Conservation (phyloP, 768 basidiomycete genomes). For the Hirschioporus abietinus region DNA sequence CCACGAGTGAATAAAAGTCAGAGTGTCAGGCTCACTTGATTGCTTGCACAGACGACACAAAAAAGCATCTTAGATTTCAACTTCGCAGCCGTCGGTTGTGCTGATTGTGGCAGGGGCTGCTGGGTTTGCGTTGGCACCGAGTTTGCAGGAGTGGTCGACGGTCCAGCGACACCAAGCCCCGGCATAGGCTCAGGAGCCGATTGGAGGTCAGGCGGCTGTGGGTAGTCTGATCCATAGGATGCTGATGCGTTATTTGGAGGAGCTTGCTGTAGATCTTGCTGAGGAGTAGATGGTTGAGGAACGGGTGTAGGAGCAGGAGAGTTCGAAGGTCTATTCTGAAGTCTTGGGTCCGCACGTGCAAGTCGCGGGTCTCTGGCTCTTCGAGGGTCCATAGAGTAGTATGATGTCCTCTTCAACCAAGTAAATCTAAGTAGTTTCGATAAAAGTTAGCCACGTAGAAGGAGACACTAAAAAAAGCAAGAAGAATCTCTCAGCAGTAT, state of each 20-base stretch:
- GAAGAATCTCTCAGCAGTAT: slow-evolving; percentile 77
- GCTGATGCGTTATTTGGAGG: slow-evolving; percentile 17
- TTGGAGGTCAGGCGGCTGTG: not conserved
- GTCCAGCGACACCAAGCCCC: not conserved
- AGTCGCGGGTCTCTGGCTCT: slow-evolving; percentile 78
- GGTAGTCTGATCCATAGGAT: slow-evolving; percentile 1
- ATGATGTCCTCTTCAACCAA: too few relatives aligned
- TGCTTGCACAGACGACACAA: slow-evolving; percentile 99
- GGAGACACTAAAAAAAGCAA: slow-evolving; percentile 1
- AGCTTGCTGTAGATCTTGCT: slow-evolving; percentile 15
- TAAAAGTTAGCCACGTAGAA: too few relatives aligned
- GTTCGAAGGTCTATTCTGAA: slow-evolving; percentile 14
- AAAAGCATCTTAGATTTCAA: slow-evolving; percentile 72
- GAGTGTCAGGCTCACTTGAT: slow-evolving; percentile 60
- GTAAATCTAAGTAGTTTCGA: too few relatives aligned
- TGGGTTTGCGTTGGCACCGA: slow-evolving; percentile 4
- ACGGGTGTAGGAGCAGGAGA: slow-evolving; percentile 13
- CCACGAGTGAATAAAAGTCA: not conserved
- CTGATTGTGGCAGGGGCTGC: not conserved
- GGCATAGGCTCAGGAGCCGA: not conserved
- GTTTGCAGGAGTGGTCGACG: not conserved
- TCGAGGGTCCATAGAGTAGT: slow-evolving; percentile 63
- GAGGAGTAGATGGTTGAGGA: slow-evolving; percentile 8
- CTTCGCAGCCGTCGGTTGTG: not conserved
- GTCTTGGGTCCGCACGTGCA: slow-evolving; percentile 54